Percentiles rank a stretch among this genome's conserved stretches.
Evolutionary conservation across 83 land plant species (phyloP).

Genomic region (Picea abies): DNA sequence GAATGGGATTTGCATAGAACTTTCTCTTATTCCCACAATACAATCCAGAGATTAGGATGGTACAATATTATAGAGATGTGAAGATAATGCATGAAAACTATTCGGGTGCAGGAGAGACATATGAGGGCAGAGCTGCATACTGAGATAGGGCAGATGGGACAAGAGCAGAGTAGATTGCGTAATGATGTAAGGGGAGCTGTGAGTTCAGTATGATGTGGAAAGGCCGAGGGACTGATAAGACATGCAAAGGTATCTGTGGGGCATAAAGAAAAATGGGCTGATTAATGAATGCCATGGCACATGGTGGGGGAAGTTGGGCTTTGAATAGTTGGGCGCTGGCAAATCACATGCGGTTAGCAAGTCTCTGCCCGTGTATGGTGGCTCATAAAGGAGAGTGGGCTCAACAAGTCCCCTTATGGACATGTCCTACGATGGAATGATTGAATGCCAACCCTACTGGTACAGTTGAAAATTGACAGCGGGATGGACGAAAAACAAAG

Average conservation of each 20-base stretch:
- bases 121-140: no score
- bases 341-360: no score
- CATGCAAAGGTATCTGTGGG: neutral
- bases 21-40: neutral
- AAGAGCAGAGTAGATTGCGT: neutral
- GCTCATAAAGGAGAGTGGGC: no score
- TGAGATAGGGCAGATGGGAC: neutral
- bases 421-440: no score
- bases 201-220: neutral
- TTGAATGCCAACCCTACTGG: no score
- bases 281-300: neutral
- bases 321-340: neutral
- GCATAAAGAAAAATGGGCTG: neutral
- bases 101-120: neutral
- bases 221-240: neutral
- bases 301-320: slow-evolving; percentile 1
- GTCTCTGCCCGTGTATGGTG: no score
- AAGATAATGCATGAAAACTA: neutral
- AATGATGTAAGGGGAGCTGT: no score
- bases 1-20: neutral
- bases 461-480: no score
- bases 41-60: slow-evolving; percentile 2
- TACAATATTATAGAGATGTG: neutral
- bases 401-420: no score
- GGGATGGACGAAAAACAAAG: no score